A percentile compares a stretch with the other conserved stretches of the same genome.
Evolutionary conservation across 257 asterid species (phyloP).

Genomic region (Rauvolfia tetraphylla): DNA sequence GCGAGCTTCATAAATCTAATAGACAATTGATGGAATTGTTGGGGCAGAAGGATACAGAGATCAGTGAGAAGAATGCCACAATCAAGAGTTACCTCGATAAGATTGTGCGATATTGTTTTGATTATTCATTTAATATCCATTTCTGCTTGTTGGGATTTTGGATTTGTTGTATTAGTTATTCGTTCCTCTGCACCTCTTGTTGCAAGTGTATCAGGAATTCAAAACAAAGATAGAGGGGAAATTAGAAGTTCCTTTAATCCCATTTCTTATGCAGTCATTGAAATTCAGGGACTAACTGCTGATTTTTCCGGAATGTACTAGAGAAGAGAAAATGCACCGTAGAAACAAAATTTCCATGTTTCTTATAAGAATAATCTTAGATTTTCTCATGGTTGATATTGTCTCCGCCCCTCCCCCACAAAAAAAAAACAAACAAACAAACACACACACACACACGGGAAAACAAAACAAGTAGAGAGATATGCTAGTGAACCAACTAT

Average conservation of each 20-base stretch:
- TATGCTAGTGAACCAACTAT: neutral
- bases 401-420: too few relatives aligned
- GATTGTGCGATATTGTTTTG: conserved; percentile 45
- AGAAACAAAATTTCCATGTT: neutral
- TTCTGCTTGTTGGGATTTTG: neutral
- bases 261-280: neutral
- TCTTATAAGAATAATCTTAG: neutral
- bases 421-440: too few relatives aligned
- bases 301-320: neutral
- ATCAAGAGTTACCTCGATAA: conserved; percentile 85
- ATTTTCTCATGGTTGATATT: neutral
- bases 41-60: conserved; percentile 74
- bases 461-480: neutral
- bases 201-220: too few relatives aligned
- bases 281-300: neutral
- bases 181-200: neutral
- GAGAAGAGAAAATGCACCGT: neutral
- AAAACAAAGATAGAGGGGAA: neutral
- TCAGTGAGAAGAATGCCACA: conserved; percentile 75
- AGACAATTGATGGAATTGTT: conserved; percentile 82
- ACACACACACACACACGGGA: too few relatives aligned
- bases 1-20: conserved; percentile 75
- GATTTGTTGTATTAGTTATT: neutral
- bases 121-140: neutral
- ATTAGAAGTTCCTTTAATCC: too few relatives aligned